phyloP scores from a whole-genome alignment of 176 grass and related monocot genomes.

The Lolium rigidum region DNA sequence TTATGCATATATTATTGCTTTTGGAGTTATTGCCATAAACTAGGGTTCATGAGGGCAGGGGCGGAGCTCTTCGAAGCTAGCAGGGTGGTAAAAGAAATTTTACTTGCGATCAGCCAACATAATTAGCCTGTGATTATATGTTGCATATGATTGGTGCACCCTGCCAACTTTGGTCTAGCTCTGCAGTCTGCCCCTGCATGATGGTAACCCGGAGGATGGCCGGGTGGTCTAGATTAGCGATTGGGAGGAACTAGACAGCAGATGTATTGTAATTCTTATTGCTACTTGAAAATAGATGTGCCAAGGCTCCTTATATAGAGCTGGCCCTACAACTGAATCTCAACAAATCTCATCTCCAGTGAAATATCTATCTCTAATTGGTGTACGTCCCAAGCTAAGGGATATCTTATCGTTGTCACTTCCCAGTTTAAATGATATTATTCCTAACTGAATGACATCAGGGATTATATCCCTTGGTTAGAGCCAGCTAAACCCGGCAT shows the following conservation, averaged over 20 bases:
- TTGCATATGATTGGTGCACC: no score
- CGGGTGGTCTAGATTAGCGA: background rate
- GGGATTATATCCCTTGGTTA: background rate
- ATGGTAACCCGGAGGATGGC: background rate
- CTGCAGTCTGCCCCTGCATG: no score
- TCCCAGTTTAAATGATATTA: background rate
- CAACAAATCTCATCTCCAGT: background rate
- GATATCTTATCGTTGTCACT: background rate
- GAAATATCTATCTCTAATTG: background rate
- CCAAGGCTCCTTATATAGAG: background rate
- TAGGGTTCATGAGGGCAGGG: background rate
- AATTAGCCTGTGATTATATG: no score
- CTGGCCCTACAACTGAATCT: background rate
- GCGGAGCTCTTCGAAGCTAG: no score
- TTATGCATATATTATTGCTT: constrained; percentile 2
- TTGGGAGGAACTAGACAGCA: background rate
- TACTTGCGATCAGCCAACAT: no score
- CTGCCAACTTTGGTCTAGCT: no score
- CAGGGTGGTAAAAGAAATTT: no score
- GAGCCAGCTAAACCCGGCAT: background rate
- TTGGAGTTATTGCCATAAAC: background rate
- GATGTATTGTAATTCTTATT: background rate
- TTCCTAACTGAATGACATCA: background rate
- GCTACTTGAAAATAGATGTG: background rate
- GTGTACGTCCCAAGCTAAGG: background rate